A percentile compares a stretch with the other conserved stretches of the same genome.
Conservation (phyloP, 306 rosid species). For the Parietaria judaica region DNA sequence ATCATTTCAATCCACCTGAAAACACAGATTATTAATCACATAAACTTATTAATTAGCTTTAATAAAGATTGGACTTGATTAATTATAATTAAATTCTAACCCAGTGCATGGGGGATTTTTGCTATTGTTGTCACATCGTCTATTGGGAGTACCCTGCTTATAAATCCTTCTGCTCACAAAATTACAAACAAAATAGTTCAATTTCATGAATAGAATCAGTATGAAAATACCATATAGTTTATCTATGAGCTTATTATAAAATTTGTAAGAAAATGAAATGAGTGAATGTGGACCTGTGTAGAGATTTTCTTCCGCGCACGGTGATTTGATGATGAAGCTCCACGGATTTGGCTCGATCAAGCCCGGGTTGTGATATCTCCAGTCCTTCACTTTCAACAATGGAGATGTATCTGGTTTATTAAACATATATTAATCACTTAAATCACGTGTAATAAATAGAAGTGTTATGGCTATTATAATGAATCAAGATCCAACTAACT, state of each 20-base stretch:
- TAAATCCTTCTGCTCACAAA: slow-evolving; percentile 64
- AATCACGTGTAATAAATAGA: neutral
- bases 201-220: no score
- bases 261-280: no score
- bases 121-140: slow-evolving; percentile 59
- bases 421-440: slow-evolving; percentile 4
- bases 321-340: slow-evolving; percentile 93
- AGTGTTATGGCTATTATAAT: no score
- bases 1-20: slow-evolving; percentile 97
- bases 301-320: slow-evolving; percentile 53
- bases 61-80: no score
- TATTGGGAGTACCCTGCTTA: slow-evolving; percentile 20
- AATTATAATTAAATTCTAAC: slow-evolving; percentile 22
- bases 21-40: neutral
- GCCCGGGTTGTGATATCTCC: slow-evolving; percentile 91
- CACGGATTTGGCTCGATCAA: slow-evolving; percentile 49
- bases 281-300: neutral
- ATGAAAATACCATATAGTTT: no score
- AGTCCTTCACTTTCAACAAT: slow-evolving; percentile 62
- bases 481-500: no score
- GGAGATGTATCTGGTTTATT: slow-evolving; percentile 48
- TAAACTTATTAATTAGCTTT: slow-evolving; percentile 2
- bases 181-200: neutral
- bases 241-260: no score
- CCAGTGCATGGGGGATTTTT: slow-evolving; percentile 94